Conservation (phyloP, 2,329 filamentous ascomycete species). For the Chaetomium strumarium region DNA sequence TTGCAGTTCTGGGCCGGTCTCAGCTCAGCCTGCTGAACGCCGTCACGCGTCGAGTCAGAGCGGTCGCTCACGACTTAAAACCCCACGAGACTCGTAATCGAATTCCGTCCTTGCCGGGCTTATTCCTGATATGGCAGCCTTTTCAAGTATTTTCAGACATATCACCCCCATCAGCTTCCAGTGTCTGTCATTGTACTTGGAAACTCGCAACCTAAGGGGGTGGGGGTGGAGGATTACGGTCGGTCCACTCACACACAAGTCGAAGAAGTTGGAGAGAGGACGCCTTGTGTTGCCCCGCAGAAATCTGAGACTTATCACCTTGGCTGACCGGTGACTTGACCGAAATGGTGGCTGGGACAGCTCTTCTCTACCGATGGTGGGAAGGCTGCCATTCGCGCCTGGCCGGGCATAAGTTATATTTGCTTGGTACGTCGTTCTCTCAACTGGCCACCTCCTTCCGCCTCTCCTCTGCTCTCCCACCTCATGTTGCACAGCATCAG, state of each 20-base stretch:
- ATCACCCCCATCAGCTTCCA: slow-evolving; percentile 7
- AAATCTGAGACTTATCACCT: slow-evolving; percentile 18
- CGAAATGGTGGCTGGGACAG: slow-evolving; percentile 14
- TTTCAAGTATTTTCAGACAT: slow-evolving; percentile 11
- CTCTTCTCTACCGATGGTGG: slow-evolving; percentile 16
- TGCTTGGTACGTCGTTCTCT: slow-evolving; percentile 13
- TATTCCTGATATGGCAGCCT: slow-evolving; percentile 8
- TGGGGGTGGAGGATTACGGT: slow-evolving; percentile 11
- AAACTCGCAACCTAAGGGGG: slow-evolving; percentile 7
- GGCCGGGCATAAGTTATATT: slow-evolving; percentile 10
- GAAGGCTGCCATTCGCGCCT: slow-evolving; percentile 3
- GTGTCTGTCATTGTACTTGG: slow-evolving; percentile 6
- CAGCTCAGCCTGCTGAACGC: slow-evolving; percentile 16
- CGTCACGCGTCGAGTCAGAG: slow-evolving; percentile 19
- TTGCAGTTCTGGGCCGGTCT: slow-evolving; percentile 14
- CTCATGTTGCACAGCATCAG: slow-evolving; percentile 15
- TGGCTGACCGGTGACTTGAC: slow-evolving; percentile 31
- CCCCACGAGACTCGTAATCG: slow-evolving; percentile 11
- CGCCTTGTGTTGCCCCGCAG: slow-evolving; percentile 21
- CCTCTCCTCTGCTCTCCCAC: slow-evolving; percentile 5
- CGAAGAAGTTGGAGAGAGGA: slow-evolving; percentile 9
- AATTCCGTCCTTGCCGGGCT: slow-evolving; percentile 12
- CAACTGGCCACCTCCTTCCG: slow-evolving; percentile 9
- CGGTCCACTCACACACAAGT: slow-evolving; percentile 11
- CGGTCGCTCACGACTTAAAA: slow-evolving; percentile 9